Percentiles rank a stretch among this genome's conserved stretches.
phyloP scores from a whole-genome alignment of 2,329 filamentous ascomycete species.

The Triangularia verruculosa region DNA sequence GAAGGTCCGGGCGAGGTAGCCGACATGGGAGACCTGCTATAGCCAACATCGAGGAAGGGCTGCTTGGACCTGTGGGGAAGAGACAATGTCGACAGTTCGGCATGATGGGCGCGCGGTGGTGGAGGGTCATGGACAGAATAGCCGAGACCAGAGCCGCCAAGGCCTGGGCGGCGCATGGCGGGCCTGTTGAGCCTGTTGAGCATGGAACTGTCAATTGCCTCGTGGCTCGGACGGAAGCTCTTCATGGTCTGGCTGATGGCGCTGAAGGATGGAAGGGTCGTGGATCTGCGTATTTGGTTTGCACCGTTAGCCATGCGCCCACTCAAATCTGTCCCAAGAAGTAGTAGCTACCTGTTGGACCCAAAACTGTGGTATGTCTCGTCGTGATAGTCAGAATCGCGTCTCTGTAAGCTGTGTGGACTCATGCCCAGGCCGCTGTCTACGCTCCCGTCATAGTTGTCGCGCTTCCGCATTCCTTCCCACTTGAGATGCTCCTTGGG shows the following conservation, averaged over 20 bases:
- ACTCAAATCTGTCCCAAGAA: not conserved
- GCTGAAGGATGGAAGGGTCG: slow-evolving; percentile 33
- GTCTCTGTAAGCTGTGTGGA: slow-evolving; percentile 35
- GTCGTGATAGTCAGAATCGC: slow-evolving; percentile 20
- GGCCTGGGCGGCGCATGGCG: slow-evolving; percentile 39
- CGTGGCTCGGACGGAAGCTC: slow-evolving; percentile 43
- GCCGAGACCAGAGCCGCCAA: slow-evolving; percentile 44
- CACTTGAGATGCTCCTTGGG: slow-evolving; percentile 25
- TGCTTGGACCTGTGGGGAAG: slow-evolving; percentile 44
- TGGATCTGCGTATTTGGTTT: slow-evolving; percentile 17
- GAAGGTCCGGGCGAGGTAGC: slow-evolving; percentile 46
- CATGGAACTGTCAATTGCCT: slow-evolving; percentile 49
- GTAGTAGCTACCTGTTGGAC: slow-evolving; percentile 22
- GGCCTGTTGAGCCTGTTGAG: slow-evolving; percentile 55
- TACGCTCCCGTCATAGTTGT: slow-evolving; percentile 27
- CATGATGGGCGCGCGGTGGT: slow-evolving; percentile 33
- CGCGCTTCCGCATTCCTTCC: slow-evolving; percentile 31
- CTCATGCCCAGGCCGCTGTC: slow-evolving; percentile 32
- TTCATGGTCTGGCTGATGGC: slow-evolving; percentile 42
- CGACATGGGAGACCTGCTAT: slow-evolving; percentile 31
- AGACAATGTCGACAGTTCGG: slow-evolving; percentile 45
- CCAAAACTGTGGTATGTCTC: slow-evolving; percentile 31
- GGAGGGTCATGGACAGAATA: slow-evolving; percentile 37
- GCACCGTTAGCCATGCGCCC: not conserved
- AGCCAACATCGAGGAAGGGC: slow-evolving; percentile 38